Base-by-base conservation (phyloP, 2,329 filamentous ascomycete species). In the Fusarium brachygibbosum region DNA sequence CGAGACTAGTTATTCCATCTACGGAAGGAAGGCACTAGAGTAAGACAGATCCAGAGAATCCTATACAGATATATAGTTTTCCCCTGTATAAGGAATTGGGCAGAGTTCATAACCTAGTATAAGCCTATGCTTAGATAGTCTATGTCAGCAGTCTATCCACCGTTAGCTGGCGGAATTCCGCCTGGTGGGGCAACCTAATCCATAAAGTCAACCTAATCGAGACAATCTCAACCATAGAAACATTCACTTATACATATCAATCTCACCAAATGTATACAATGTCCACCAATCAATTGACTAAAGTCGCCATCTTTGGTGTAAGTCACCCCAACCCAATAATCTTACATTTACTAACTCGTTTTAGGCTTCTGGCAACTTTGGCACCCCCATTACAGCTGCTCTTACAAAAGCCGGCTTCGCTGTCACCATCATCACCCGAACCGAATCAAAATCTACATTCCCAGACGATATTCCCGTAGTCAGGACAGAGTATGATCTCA, bases 361-460 rank as follows among this genome's bases (percentile, higher is more conserved):
- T 8, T 6, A 70, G 67, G 67, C 67, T 10, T 65, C 67, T n/a
- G 67, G 67, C 5, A 70, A 70, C 46, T 70, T 70, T 11, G 67
- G 67, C 29, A 51, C 63, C 1, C 67, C 67, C 16, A 70, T 70
- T 29, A 70, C 67, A 14, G 44, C 58, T 9, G 67, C 67, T 17
- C 67, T 70, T 12, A 52, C 6, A 21, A 41, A 61, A 19, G 63
- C 54, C 7, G 51, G 54, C 16, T 70, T 70, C 12, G 12, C 57
- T 1, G 32, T 68, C 5, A 70, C 67, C 2, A 45, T 70, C n/a
- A 55, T 70, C 29, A 70, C 63, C 4, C 58, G 68, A 9, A 57
- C 34, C 7, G 68, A 70, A 29, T 70, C 67, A 6, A 58, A 46
- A 12, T 49, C 67, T 21, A 68, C 50, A 4, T 70, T 70, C 10